Evolutionary conservation across 768 basidiomycete species (phyloP).

Genomic region (Psilocybe tampanensis): DNA sequence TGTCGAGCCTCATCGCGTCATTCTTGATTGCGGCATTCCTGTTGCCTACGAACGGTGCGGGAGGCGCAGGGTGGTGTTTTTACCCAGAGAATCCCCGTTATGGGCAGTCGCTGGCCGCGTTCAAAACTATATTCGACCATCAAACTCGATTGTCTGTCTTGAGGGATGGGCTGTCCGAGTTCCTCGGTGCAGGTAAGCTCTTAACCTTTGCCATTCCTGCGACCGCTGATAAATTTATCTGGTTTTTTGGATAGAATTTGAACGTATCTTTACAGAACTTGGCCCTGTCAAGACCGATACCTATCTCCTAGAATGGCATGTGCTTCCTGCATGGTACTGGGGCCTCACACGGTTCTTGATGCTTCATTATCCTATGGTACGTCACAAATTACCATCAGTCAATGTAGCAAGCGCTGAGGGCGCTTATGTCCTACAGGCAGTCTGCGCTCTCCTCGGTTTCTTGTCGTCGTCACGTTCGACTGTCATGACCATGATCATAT

Average conservation of each 20-base stretch:
- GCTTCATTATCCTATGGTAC: conserved; percentile 37
- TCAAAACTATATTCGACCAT: conserved; percentile 38
- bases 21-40: conserved; percentile 33
- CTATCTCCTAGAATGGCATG: conserved; percentile 26
- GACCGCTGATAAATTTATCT: not conserved
- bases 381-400: conserved; percentile 1
- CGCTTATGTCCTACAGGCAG: conserved; percentile 8
- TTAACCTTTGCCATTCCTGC: not conserved
- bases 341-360: conserved; percentile 28
- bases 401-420: not conserved
- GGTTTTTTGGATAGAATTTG: conserved; percentile 35
- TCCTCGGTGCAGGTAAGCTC: conserved; percentile 32
- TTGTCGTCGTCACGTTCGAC: conserved; percentile 25
- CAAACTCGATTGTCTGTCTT: conserved; percentile 35
- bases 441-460: conserved; percentile 24
- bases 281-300: conserved; percentile 31
- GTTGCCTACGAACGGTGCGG: conserved; percentile 35
- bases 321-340: conserved; percentile 44
- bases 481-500: conserved; percentile 32
- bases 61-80: conserved; percentile 42
- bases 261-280: conserved; percentile 23
- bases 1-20: conserved; percentile 27
- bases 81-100: conserved; percentile 39
- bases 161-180: conserved; percentile 36
- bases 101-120: conserved; percentile 38